phyloP scores from a whole-genome alignment of 2,329 filamentous ascomycete species.

The Colletotrichum chrysophilum region DNA sequence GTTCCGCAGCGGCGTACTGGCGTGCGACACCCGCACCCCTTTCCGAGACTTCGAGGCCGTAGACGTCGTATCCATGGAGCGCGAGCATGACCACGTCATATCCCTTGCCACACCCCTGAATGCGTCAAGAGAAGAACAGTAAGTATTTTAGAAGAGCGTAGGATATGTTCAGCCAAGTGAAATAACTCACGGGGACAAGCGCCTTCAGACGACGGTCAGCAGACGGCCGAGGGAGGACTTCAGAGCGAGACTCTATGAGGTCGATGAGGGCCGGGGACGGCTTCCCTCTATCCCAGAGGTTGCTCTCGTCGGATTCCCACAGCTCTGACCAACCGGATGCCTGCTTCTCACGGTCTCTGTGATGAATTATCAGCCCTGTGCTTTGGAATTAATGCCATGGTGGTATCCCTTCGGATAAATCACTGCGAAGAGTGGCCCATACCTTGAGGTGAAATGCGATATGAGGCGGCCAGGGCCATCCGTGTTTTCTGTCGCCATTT shows the following conservation, averaged over 20 bases:
- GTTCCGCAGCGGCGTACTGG: background rate
- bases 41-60: background rate
- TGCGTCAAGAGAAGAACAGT: rapidly evolving
- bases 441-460: background rate
- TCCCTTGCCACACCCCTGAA: background rate
- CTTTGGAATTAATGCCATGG: rapidly evolving
- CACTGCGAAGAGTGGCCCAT: too few species aligned
- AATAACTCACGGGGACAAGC: background rate
- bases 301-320: background rate
- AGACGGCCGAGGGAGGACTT: background rate
- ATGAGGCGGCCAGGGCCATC: background rate
- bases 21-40: background rate
- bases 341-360: background rate
- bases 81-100: background rate
- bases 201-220: background rate
- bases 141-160: background rate
- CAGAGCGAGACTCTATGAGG: background rate
- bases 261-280: background rate
- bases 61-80: background rate
- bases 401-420: rapidly evolving
- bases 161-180: background rate
- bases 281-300: background rate
- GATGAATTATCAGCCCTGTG: rapidly evolving
- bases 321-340: background rate
- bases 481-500: background rate